phyloP scores from a whole-genome alignment of 495 filamentous ascomycete genomes.

The Melanomma pulvis-pyrius region DNA sequence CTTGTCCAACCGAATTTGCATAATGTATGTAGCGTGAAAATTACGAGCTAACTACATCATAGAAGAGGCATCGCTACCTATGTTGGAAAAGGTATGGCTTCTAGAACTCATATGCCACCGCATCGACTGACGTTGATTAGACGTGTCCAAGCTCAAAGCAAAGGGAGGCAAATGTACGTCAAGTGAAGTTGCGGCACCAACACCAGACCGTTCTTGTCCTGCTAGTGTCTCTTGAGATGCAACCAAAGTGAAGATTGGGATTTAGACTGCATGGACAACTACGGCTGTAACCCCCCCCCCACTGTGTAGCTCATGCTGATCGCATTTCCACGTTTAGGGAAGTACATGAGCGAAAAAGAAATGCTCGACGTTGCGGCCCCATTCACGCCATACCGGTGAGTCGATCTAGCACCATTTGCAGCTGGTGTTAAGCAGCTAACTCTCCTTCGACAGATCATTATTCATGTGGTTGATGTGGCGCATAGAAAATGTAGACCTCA shows the following conservation, averaged over 20 bases:
- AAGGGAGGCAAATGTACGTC: conserved; percentile 75
- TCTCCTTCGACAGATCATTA: conserved; percentile 55
- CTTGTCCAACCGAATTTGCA: neutral
- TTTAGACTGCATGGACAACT: neutral
- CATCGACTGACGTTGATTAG: conserved; percentile 35
- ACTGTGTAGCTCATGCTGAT: neutral
- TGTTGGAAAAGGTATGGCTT: conserved; percentile 56
- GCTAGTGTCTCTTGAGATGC: neutral
- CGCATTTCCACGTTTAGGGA: neutral
- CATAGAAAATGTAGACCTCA: conserved; percentile 74
- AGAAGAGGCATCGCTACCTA: conserved; percentile 88
- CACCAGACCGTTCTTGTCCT: neutral
- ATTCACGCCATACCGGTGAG: conserved; percentile 80
- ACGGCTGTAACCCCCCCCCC: neutral
- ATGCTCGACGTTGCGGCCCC: conserved; percentile 81
- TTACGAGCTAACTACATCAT: neutral
- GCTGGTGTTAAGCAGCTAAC: neutral
- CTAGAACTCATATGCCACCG: neutral
- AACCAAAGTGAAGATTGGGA: too few relatives aligned
- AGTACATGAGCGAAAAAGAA: conserved; percentile 88
- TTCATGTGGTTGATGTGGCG: conserved; percentile 96
- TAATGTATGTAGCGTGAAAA: neutral
- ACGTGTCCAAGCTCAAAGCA: conserved; percentile 80
- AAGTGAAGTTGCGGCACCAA: conserved; percentile 54
- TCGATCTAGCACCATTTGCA: conserved; percentile 31